Conservation (phyloP, 2,329 filamentous ascomycete genomes). For the Plenodomus lindquistii region DNA sequence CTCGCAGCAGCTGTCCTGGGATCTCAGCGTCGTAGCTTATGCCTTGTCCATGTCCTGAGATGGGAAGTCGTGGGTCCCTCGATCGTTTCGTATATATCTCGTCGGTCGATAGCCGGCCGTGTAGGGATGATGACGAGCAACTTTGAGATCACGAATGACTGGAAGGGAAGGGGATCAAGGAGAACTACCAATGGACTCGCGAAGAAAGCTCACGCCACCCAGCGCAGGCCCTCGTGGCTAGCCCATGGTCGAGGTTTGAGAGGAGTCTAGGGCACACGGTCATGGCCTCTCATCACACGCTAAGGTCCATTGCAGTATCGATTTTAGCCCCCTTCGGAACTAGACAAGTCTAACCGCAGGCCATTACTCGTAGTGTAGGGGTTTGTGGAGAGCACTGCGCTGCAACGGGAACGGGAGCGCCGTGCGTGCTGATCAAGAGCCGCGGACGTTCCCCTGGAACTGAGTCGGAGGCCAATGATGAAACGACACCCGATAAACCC, state of each 20-base stretch:
- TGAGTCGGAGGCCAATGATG: neutral
- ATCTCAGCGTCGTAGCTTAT: neutral
- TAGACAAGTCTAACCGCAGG: slow-evolving; percentile 9
- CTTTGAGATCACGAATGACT: neutral
- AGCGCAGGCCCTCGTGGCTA: neutral
- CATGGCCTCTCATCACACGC: slow-evolving; percentile 22
- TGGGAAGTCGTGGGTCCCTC: neutral
- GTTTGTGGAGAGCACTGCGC: slow-evolving; percentile 13
- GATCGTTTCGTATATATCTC: neutral
- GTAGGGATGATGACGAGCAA: neutral
- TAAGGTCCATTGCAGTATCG: slow-evolving; percentile 15
- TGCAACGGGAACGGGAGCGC: slow-evolving; percentile 14
- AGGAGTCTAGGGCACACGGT: slow-evolving; percentile 17
- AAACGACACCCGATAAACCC: neutral
- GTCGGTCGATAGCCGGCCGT: neutral
- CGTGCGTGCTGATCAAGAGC: slow-evolving; percentile 2
- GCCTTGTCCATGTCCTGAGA: neutral
- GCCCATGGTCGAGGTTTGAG: slow-evolving; percentile 1
- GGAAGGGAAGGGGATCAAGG: neutral
- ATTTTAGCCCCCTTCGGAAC: slow-evolving; percentile 3
- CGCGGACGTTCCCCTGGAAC: neutral
- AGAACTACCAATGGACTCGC: neutral
- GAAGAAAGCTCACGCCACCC: neutral
- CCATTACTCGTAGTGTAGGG: slow-evolving; percentile 4
- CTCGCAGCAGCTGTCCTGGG: neutral